A percentile compares a stretch with the other conserved stretches of the same genome.
phyloP scores from a whole-genome alignment of 1,284 basidiomycete species.

The Austroboletus niveus region DNA sequence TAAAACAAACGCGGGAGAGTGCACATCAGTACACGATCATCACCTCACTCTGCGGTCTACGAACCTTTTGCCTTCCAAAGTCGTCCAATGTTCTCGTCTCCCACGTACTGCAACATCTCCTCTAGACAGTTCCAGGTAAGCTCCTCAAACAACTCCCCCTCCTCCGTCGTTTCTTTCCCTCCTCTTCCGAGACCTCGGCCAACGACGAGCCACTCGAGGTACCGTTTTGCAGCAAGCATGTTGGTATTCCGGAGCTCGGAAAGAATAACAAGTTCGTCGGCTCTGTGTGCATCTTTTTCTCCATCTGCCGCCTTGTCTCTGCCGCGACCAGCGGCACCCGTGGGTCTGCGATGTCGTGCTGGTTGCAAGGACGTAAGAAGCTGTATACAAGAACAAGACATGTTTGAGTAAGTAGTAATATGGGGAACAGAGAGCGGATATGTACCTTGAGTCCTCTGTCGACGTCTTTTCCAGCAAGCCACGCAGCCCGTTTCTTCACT shows the following conservation, averaged over 20 bases:
- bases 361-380: conserved; percentile 47
- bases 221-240: conserved; percentile 53
- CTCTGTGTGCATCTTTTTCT: conserved; percentile 20
- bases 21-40: background rate
- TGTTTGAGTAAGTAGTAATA: background rate
- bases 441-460: conserved; percentile 72
- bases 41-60: conserved; percentile 1
- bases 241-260: conserved; percentile 46
- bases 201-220: conserved; percentile 79
- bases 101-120: conserved; percentile 48
- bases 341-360: conserved; percentile 16
- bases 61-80: conserved; percentile 74
- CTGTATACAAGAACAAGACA: conserved; percentile 33
- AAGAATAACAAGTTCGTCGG: conserved; percentile 55
- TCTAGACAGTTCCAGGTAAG: conserved; percentile 57
- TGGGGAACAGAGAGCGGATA: background rate
- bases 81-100: conserved; percentile 50
- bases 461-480: conserved; percentile 71
- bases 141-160: conserved; percentile 44
- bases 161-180: conserved; percentile 9
- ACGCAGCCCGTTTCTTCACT: conserved; percentile 74
- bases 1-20: conserved; percentile 16
- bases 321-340: conserved; percentile 26
- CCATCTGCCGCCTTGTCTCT: conserved; percentile 25
- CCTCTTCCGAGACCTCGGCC: conserved; percentile 61